Evolutionary conservation across 2,329 filamentous ascomycete genomes (phyloP).

Genomic region (Monilinia laxa): DNA sequence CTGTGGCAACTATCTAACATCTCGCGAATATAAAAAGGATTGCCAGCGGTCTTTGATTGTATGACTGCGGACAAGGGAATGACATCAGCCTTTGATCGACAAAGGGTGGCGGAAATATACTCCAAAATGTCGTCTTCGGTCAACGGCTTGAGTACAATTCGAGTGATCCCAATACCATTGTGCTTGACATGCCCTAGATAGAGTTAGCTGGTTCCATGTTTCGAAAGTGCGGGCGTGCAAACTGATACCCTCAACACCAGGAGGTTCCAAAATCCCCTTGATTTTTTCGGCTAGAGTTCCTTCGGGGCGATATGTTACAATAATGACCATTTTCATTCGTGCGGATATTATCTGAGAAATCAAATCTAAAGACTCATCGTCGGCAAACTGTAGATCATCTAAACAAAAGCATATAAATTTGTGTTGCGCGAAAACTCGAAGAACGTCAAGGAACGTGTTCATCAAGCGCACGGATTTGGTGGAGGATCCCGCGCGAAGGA

Average conservation of each 20-base stretch:
- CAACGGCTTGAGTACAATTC: slow-evolving; percentile 70
- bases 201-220: slow-evolving; percentile 32
- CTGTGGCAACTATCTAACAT: slow-evolving; percentile 86
- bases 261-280: slow-evolving; percentile 54
- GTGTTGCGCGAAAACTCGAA: slow-evolving; percentile 76
- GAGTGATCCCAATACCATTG: slow-evolving; percentile 61
- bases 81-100: slow-evolving; percentile 68
- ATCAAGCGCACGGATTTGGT: slow-evolving; percentile 72
- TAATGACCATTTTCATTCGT: slow-evolving; percentile 70
- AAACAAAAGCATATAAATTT: slow-evolving; percentile 77
- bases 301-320: slow-evolving; percentile 72
- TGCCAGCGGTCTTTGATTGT: slow-evolving; percentile 72
- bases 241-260: slow-evolving; percentile 53
- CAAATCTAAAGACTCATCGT: slow-evolving; percentile 81
- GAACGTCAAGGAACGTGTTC: slow-evolving; percentile 83
- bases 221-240: slow-evolving; percentile 31
- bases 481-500: slow-evolving; percentile 56
- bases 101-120: slow-evolving; percentile 81
- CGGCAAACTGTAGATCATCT: slow-evolving; percentile 88
- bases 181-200: slow-evolving; percentile 36
- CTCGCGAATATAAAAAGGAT: slow-evolving; percentile 84
- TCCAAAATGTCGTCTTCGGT: slow-evolving; percentile 76
- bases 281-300: slow-evolving; percentile 59
- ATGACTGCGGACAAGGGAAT: slow-evolving; percentile 78
- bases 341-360: slow-evolving; percentile 77